phyloP scores from a whole-genome alignment of 2,329 filamentous ascomycete genomes.

The Diaporthe sp. region DNA sequence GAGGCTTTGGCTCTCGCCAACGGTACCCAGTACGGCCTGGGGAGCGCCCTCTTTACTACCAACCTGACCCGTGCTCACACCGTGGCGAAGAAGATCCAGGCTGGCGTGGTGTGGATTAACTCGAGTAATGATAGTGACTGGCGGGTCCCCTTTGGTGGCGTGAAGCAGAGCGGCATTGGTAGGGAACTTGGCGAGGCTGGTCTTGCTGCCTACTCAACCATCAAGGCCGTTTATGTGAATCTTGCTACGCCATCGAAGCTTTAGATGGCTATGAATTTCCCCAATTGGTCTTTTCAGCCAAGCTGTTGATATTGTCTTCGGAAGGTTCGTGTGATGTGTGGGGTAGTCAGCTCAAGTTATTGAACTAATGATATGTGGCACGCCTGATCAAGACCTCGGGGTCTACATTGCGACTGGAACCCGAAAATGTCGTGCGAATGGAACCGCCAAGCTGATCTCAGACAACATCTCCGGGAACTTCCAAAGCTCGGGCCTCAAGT shows the following conservation, averaged over 20 bases:
- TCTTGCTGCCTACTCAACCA: conserved; percentile 50
- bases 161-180: conserved; percentile 54
- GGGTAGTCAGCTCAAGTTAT: not conserved
- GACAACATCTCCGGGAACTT: too few species aligned
- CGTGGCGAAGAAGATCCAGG: conserved; percentile 66
- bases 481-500: too few species aligned
- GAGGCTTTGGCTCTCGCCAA: conserved; percentile 54
- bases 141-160: conserved; percentile 64
- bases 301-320: not conserved
- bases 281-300: not conserved
- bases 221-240: conserved; percentile 53
- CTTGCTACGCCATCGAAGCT: conserved; percentile 43
- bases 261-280: not conserved
- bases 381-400: too few species aligned
- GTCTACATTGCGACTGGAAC: too few species aligned
- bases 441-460: too few species aligned
- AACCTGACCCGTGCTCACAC: conserved; percentile 62
- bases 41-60: conserved; percentile 69
- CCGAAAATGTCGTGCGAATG: too few species aligned
- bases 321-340: not conserved
- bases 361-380: too few species aligned
- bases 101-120: conserved; percentile 65
- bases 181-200: conserved; percentile 53
- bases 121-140: conserved; percentile 59
- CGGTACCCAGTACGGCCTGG: conserved; percentile 69